These are phyloP conservation scores for Trametes sanguinea DNA, from an alignment of 768 basidiomycete genomes.

Conservation along the genomic window DNA sequence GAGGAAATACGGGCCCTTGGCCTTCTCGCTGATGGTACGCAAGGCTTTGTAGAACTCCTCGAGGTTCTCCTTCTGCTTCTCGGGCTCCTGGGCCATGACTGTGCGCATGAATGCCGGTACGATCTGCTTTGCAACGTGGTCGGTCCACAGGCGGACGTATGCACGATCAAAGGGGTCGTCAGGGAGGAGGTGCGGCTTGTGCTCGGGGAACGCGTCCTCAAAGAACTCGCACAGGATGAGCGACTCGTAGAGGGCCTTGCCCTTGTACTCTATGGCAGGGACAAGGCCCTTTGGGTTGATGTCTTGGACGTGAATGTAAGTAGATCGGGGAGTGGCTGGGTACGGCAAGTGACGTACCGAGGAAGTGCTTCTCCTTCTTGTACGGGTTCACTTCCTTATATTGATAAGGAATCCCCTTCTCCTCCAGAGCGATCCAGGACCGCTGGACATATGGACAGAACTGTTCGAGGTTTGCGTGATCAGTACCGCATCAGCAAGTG, in stretches of 20 bases:
- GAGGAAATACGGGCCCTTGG: constrained; percentile 56
- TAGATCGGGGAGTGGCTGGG: background rate
- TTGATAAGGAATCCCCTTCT: constrained; percentile 65
- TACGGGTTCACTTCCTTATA: constrained; percentile 71
- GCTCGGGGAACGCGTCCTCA: constrained; percentile 56
- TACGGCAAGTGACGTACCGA: constrained; percentile 39
- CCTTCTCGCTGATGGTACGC: constrained; percentile 37
- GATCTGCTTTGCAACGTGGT: constrained; percentile 54
- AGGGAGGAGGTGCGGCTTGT: constrained; percentile 52
- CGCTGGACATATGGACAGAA: constrained; percentile 66
- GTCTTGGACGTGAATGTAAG: constrained; percentile 30
- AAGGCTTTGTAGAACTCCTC: constrained; percentile 43
- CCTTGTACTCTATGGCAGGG: constrained; percentile 53
- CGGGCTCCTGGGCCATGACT: constrained; percentile 37
- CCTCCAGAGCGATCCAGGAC: constrained; percentile 68
- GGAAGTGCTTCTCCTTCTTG: constrained; percentile 62
- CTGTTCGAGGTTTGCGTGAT: constrained; percentile 12
- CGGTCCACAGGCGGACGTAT: constrained; percentile 55
- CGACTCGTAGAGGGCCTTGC: constrained; percentile 63
- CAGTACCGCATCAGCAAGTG: background rate
- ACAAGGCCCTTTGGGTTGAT: constrained; percentile 75
- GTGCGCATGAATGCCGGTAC: constrained; percentile 52
- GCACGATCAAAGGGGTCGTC: constrained; percentile 53
- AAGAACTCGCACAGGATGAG: constrained; percentile 66
- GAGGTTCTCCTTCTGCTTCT: constrained; percentile 38